These are phyloP conservation scores for Globisporangium lucens DNA, from an alignment of 352 stramenopile genomes.

Conservation along the genomic window DNA sequence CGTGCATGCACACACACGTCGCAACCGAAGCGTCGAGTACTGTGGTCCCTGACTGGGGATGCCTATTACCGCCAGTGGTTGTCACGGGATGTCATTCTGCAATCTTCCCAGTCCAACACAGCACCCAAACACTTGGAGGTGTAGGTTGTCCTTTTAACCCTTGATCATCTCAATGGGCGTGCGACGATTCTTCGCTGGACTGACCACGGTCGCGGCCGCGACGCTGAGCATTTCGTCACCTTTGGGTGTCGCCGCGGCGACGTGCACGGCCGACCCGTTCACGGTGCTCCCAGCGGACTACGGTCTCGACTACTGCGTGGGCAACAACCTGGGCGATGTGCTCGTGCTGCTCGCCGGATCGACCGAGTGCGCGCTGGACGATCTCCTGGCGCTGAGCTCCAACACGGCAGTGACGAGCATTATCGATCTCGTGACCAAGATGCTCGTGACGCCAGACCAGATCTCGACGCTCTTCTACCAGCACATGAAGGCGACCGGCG, in stretches of 20 bases:
- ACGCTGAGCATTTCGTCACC: background rate
- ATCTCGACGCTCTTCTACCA: slow-evolving; percentile 17
- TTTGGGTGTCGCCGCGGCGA: slow-evolving; percentile 16
- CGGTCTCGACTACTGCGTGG: slow-evolving; percentile 47
- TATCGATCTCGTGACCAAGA: slow-evolving; percentile 34
- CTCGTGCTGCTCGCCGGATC: slow-evolving; percentile 30
- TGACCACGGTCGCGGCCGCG: background rate
- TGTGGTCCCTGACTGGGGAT: background rate
- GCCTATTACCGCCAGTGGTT: background rate
- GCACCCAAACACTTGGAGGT: no score
- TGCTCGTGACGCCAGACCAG: slow-evolving; percentile 28
- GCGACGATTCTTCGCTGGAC: background rate
- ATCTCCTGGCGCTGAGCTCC: slow-evolving; percentile 33
- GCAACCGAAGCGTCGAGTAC: background rate
- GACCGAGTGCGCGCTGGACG: slow-evolving; percentile 45
- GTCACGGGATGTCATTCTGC: background rate
- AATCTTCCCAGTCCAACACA: background rate
- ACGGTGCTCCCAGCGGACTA: slow-evolving; percentile 30
- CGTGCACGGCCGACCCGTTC: slow-evolving; percentile 44
- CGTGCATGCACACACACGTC: background rate
- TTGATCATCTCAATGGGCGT: background rate
- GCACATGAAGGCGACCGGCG: slow-evolving; percentile 21
- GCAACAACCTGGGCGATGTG: slow-evolving; percentile 45
- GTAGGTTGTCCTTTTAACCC: no score
- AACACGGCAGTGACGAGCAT: slow-evolving; percentile 22